A percentile compares a stretch with the other conserved stretches of the same genome.
These are phyloP conservation scores for Candolleomyces aberdarensis DNA, from an alignment of 768 basidiomycete genomes.

Conservation along the genomic window DNA sequence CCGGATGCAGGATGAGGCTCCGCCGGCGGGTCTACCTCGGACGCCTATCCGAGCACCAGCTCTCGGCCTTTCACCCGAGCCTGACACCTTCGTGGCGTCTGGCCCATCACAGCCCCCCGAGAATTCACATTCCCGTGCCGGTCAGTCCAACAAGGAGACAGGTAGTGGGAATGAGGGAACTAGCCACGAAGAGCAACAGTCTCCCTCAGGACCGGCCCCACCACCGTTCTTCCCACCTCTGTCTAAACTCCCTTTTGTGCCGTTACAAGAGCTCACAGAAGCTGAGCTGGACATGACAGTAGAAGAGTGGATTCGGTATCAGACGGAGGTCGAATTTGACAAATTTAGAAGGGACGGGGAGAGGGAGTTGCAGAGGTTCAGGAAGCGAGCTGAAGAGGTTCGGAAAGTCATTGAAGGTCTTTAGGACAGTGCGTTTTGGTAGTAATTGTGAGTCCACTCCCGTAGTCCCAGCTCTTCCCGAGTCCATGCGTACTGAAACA, in stretches of 20 bases:
- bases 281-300: conserved; percentile 76
- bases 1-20: background rate
- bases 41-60: background rate
- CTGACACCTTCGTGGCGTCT: background rate
- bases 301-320: conserved; percentile 79
- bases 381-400: conserved; percentile 39
- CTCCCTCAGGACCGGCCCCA: conserved; percentile 1
- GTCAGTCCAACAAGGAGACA: no score
- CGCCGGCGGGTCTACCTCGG: background rate
- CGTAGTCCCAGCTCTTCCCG: no score
- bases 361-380: conserved; percentile 39
- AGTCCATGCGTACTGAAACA: no score
- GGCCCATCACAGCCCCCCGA: no score
- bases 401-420: conserved; percentile 35
- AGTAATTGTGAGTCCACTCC: no score
- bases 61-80: background rate
- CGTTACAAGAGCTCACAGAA: conserved; percentile 47
- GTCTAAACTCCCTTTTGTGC: conserved; percentile 44
- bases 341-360: conserved; percentile 47
- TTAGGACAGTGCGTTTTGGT: conserved; percentile 7
- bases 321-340: conserved; percentile 67
- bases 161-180: no score
- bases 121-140: no score
- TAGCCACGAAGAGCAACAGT: no score
- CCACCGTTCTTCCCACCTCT: conserved; percentile 34